These are phyloP conservation scores for Umbelopsis sp. DNA, from an alignment of 192 early-diverging fungal species.

Conservation along the genomic window DNA sequence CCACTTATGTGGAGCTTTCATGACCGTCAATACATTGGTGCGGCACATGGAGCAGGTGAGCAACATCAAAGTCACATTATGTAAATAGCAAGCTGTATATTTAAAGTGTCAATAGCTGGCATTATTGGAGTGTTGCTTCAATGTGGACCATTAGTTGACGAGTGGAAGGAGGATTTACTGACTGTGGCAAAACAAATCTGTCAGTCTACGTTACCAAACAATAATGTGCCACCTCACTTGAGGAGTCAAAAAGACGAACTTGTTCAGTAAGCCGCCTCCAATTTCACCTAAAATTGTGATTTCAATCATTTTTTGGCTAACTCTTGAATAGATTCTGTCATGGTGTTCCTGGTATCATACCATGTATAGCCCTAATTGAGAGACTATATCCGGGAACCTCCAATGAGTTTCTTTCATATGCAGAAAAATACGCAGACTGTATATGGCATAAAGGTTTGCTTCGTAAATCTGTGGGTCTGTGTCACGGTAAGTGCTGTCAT, in stretches of 20 bases:
- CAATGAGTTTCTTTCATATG: not conserved
- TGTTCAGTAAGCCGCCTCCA: not conserved
- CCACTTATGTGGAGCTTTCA: conserved; percentile 11
- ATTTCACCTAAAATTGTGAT: not conserved
- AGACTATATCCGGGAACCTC: not conserved
- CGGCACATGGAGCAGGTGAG: conserved; percentile 5
- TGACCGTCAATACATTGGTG: conserved; percentile 1
- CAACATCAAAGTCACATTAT: not conserved
- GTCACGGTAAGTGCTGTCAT: not conserved
- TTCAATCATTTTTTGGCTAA: not conserved
- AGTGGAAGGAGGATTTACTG: not conserved
- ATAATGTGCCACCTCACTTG: not conserved
- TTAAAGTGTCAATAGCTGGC: not conserved
- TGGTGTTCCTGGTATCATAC: conserved; percentile 3
- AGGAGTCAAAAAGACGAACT: not conserved
- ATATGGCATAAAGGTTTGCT: not conserved
- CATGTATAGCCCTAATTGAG: not conserved
- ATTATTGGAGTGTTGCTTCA: not conserved
- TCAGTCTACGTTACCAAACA: not conserved
- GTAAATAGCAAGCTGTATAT: not conserved
- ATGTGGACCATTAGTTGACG: conserved; percentile 4
- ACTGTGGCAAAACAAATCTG: not conserved
- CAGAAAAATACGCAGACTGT: not conserved
- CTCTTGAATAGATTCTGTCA: conserved; percentile 2
- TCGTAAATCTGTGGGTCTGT: conserved; percentile 3